These are phyloP conservation scores for Malassezia nana DNA, from an alignment of 1,284 basidiomycete genomes.

Conservation along the genomic window DNA sequence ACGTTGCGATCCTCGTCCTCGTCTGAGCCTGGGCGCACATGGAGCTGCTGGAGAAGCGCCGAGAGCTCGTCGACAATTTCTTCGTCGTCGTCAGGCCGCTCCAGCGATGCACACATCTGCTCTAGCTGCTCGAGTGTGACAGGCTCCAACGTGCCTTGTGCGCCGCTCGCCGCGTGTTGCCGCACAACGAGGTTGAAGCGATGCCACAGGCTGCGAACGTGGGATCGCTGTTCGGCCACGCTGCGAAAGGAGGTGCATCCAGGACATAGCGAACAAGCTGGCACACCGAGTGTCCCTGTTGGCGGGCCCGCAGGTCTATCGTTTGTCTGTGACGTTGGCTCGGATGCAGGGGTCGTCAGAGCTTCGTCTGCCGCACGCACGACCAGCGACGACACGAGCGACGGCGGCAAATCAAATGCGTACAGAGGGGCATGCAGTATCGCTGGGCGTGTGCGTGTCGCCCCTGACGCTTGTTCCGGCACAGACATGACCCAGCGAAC, in stretches of 20 bases:
- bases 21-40: conserved; percentile 17
- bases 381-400: conserved; percentile 18
- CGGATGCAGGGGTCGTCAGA: neutral
- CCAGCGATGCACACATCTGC: conserved; percentile 23
- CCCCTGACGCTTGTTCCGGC: neutral
- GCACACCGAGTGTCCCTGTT: conserved; percentile 4
- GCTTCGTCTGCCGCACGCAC: conserved; percentile 17
- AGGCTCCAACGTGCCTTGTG: conserved; percentile 3
- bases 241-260: conserved; percentile 58
- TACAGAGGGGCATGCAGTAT: conserved; percentile 25
- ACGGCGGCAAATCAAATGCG: conserved; percentile 26
- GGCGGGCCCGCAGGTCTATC: neutral
- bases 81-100: conserved; percentile 16
- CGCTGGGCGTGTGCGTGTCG: neutral
- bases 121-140: conserved; percentile 25
- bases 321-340: neutral
- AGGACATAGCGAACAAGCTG: conserved; percentile 37
- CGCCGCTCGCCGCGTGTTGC: conserved; percentile 13
- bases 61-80: conserved; percentile 29
- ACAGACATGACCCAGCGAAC: neutral
- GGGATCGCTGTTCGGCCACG: conserved; percentile 70
- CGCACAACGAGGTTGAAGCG: conserved; percentile 77
- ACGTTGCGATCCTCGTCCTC: conserved; percentile 28
- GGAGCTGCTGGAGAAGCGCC: conserved; percentile 26
- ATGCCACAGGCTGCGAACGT: conserved; percentile 95